These are phyloP conservation scores for Ceratocystis lukuohia DNA, from an alignment of 2,329 filamentous ascomycete genomes.

Conservation along the genomic window DNA sequence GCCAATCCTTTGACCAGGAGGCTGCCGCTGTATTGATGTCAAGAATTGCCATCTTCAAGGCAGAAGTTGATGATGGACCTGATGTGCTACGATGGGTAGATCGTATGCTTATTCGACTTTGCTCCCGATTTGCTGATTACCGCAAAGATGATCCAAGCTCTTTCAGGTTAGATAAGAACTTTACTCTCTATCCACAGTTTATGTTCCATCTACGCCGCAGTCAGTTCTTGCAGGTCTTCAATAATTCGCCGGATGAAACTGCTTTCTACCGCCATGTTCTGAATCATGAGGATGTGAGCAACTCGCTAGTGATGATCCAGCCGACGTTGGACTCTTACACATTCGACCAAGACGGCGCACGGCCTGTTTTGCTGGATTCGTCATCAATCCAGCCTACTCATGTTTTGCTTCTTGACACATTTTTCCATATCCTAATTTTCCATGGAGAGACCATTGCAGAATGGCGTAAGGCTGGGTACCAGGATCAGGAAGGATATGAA, in stretches of 20 bases:
- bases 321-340: slow-evolving; percentile 95
- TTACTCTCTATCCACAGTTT: slow-evolving; percentile 95
- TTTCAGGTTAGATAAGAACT: slow-evolving; percentile 96
- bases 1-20: slow-evolving; percentile 96
- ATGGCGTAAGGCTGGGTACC: slow-evolving; percentile 96
- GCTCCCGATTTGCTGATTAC: slow-evolving; percentile 94
- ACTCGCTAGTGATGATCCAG: slow-evolving; percentile 97
- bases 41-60: slow-evolving; percentile 97
- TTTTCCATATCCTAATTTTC: slow-evolving; percentile 99
- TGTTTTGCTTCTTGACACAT: slow-evolving; percentile 87
- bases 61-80: slow-evolving; percentile 95
- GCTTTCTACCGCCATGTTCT: slow-evolving; percentile 97
- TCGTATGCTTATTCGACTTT: slow-evolving; percentile 91
- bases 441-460: slow-evolving; percentile 96
- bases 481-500: slow-evolving; percentile 95
- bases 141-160: slow-evolving; percentile 95
- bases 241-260: slow-evolving; percentile 97
- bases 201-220: slow-evolving; percentile 98
- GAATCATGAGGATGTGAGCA: slow-evolving; percentile 92
- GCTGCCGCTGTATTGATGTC: slow-evolving; percentile 96
- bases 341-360: slow-evolving; percentile 83
- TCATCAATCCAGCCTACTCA: slow-evolving; percentile 92
- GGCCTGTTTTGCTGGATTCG: slow-evolving; percentile 90
- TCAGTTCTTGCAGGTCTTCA: slow-evolving; percentile 97
- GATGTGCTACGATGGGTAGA: slow-evolving; percentile 97